Evolutionary conservation across 192 early-diverging fungal species (phyloP).

Genomic region (Dissophora globulifera): DNA sequence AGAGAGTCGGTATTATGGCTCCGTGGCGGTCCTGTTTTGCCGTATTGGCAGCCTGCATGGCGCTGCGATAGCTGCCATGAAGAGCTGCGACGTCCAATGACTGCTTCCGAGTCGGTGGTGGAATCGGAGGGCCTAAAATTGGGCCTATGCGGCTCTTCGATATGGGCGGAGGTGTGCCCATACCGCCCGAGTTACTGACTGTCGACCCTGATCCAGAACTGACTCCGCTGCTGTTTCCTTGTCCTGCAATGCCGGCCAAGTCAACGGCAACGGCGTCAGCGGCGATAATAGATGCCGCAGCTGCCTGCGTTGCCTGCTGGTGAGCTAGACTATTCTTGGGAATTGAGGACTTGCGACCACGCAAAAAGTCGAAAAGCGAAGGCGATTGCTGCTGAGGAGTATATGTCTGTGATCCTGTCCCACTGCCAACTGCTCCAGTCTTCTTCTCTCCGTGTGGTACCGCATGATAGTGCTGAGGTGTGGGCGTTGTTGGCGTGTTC

Average conservation of each 20-base stretch:
- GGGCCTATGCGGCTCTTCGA: constrained; percentile 21
- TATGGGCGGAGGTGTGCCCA: constrained; percentile 20
- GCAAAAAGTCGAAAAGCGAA: constrained; percentile 43
- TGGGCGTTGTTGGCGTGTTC: constrained; percentile 13
- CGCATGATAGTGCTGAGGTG: background rate
- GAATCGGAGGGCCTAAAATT: background rate
- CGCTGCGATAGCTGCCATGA: constrained; percentile 1
- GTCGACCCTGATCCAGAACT: background rate
- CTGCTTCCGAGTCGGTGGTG: constrained; percentile 14
- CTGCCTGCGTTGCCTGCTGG: constrained; percentile 7
- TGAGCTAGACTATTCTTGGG: constrained; percentile 8
- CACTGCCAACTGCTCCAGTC: background rate
- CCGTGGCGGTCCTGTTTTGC: too few species aligned
- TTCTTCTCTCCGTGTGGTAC: too few species aligned
- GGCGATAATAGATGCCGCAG: background rate
- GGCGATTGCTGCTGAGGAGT: constrained; percentile 13
- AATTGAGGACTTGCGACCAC: constrained; percentile 14
- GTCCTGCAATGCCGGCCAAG: background rate
- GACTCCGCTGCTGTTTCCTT: background rate
- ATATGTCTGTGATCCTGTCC: background rate
- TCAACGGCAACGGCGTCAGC: background rate
- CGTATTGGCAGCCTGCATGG: too few species aligned
- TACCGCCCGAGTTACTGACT: background rate
- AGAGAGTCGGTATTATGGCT: too few species aligned
- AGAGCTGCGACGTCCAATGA: constrained; percentile 14